phyloP scores from a whole-genome alignment of 2,329 filamentous ascomycete genomes.

The Clathrospora elynae region DNA sequence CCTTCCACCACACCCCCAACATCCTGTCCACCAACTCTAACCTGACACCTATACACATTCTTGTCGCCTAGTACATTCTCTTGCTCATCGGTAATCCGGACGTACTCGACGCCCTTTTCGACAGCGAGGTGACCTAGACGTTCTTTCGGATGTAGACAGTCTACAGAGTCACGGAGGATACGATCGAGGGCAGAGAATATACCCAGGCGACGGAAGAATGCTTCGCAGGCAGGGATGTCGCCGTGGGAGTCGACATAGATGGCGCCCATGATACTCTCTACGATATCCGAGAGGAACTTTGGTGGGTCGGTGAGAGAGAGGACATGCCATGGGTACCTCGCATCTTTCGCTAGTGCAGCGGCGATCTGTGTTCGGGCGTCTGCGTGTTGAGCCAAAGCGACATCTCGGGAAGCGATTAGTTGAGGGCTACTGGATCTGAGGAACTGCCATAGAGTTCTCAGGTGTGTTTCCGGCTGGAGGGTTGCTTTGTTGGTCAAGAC shows the following conservation, averaged over 20 bases:
- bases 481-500: conserved; percentile 41
- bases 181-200: conserved; percentile 67
- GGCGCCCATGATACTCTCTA: conserved; percentile 81
- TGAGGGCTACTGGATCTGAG: conserved; percentile 64
- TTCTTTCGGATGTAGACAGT: conserved; percentile 71
- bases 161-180: conserved; percentile 56
- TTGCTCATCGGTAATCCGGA: conserved; percentile 23
- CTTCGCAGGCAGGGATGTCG: conserved; percentile 55
- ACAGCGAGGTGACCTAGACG: conserved; percentile 66
- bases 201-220: conserved; percentile 67
- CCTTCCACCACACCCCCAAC: conserved; percentile 44
- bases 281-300: conserved; percentile 53
- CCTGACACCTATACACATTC: conserved; percentile 37
- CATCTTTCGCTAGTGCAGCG: conserved; percentile 56
- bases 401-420: conserved; percentile 56
- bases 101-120: conserved; percentile 61
- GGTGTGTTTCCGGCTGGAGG: conserved; percentile 31
- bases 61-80: conserved; percentile 6
- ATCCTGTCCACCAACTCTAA: conserved; percentile 42
- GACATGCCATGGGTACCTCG: conserved; percentile 75
- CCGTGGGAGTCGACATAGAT: conserved; percentile 73
- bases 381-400: conserved; percentile 54
- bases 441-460: conserved; percentile 67
- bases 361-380: conserved; percentile 57
- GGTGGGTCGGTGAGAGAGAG: conserved; percentile 62